These are phyloP conservation scores for Irpex sp. DNA, from an alignment of 1,284 basidiomycete species.

Conservation along the genomic window DNA sequence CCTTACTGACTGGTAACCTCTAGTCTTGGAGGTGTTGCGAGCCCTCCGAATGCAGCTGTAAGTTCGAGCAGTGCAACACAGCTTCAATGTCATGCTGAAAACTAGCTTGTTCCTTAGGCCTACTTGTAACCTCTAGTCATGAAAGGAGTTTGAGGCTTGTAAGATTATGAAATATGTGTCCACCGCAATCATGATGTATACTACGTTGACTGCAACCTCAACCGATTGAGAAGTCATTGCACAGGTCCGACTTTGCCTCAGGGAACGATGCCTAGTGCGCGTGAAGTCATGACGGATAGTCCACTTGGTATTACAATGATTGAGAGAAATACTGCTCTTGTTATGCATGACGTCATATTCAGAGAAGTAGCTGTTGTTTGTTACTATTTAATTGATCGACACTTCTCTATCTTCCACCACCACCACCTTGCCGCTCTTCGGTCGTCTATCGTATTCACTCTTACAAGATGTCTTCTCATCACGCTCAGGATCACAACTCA, in stretches of 20 bases:
- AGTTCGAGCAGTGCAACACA: conserved; percentile 31
- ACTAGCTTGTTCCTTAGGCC: background rate
- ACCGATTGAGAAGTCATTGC: background rate
- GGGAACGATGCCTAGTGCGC: no score
- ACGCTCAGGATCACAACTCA: conserved; percentile 29
- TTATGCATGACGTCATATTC: no score
- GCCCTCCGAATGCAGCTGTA: conserved; percentile 77
- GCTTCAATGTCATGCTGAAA: background rate
- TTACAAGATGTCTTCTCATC: conserved; percentile 26
- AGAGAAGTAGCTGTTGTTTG: no score
- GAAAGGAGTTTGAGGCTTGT: no score
- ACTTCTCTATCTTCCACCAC: background rate
- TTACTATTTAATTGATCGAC: no score
- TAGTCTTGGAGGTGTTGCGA: conserved; percentile 73
- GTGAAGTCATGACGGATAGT: no score
- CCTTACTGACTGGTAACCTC: background rate
- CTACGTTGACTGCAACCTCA: background rate
- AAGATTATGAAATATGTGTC: no score
- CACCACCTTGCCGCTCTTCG: background rate
- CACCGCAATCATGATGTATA: no score
- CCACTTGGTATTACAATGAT: no score
- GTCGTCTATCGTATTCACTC: background rate
- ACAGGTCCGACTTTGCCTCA: no score
- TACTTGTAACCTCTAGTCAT: background rate
- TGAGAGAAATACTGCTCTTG: no score